Conservation (phyloP, 2,329 filamentous ascomycete species). For the Fusarium tanahbumbuense region DNA sequence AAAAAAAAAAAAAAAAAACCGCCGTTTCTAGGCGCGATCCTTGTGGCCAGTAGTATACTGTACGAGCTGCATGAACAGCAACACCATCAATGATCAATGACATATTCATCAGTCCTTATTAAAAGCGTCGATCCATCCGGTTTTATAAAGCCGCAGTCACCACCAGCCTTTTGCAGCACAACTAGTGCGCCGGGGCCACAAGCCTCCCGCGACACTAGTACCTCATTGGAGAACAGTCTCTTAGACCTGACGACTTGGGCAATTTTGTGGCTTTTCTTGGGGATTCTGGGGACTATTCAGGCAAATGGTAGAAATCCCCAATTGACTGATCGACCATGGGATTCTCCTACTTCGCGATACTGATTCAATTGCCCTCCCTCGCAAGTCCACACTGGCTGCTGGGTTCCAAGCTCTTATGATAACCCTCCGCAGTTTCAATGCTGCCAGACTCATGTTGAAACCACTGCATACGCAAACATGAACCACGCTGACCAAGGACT, state of each 20-base stretch:
- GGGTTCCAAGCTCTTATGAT: neutral
- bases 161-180: constrained; percentile 27
- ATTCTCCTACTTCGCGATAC: constrained; percentile 37
- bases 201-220: constrained; percentile 46
- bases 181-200: constrained; percentile 35
- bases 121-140: constrained; percentile 39
- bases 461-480: neutral
- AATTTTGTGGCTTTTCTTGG: constrained; percentile 28
- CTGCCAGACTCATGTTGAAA: neutral
- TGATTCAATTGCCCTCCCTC: constrained; percentile 16
- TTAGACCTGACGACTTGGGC: constrained; percentile 30
- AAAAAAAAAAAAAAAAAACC: too few species aligned
- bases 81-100: constrained; percentile 7
- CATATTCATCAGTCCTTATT: constrained; percentile 20
- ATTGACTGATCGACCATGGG: constrained; percentile 33
- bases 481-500: neutral
- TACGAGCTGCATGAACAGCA: constrained; percentile 14
- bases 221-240: constrained; percentile 34
- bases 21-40: constrained; percentile 7
- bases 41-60: constrained; percentile 7
- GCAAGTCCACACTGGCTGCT: constrained; percentile 17
- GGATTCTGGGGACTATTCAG: constrained; percentile 24
- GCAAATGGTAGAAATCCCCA: constrained; percentile 2
- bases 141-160: constrained; percentile 30
- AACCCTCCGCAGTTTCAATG: neutral